phyloP scores from a whole-genome alignment of 208 protist species.

The Acanthamoeba castellanii region DNA sequence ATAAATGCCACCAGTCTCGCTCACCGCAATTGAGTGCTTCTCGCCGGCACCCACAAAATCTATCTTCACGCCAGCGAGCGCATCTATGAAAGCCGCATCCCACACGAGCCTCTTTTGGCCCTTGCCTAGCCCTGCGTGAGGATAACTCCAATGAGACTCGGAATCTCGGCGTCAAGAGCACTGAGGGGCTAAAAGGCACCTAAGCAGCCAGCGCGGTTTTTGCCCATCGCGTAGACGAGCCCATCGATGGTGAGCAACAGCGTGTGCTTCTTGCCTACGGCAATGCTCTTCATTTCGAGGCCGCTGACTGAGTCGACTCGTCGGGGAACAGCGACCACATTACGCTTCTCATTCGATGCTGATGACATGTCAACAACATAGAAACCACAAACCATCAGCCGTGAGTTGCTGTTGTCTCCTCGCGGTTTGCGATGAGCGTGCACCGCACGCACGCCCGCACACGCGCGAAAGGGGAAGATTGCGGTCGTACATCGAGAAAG shows the following conservation, averaged over 20 bases:
- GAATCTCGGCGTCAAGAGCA: too few relatives aligned
- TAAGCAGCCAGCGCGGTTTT: neutral
- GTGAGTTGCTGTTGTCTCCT: too few relatives aligned
- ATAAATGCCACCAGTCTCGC: neutral
- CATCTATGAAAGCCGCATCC: neutral
- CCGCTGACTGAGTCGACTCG: neutral
- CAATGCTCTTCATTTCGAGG: neutral
- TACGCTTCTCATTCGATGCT: neutral
- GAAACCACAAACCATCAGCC: too few relatives aligned
- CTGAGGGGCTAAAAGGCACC: neutral
- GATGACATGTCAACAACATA: neutral
- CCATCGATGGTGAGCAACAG: conserved; percentile 42
- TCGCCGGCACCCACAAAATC: conserved; percentile 1
- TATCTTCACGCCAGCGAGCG: neutral
- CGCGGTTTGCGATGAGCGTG: too few relatives aligned
- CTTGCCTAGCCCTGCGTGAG: conserved; percentile 4
- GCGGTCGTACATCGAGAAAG: neutral
- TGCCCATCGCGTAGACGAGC: conserved; percentile 37
- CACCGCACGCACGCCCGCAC: neutral
- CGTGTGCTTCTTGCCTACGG: conserved; percentile 45
- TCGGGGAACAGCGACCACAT: neutral
- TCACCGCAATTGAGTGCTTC: neutral
- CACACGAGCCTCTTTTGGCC: conserved; percentile 6
- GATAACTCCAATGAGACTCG: neutral
- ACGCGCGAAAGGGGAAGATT: neutral